These are phyloP conservation scores for Suillus subalutaceus DNA, from an alignment of 768 basidiomycete genomes.

Conservation along the genomic window DNA sequence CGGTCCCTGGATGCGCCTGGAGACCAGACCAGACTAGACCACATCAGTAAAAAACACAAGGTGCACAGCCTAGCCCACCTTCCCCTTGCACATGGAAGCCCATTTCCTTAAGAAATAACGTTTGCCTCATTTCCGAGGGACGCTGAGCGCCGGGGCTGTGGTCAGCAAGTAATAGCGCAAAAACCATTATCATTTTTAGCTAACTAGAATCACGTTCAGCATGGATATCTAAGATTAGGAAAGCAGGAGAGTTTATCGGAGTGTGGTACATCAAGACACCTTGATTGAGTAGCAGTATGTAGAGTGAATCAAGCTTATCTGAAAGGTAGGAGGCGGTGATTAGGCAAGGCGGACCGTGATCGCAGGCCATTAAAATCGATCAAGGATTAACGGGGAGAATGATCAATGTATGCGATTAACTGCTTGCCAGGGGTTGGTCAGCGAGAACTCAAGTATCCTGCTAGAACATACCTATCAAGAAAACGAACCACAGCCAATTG, in stretches of 20 bases:
- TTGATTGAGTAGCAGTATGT: background rate
- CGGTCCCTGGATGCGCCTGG: constrained; percentile 4
- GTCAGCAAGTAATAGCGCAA: background rate
- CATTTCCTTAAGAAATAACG: constrained; percentile 7
- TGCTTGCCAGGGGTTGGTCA: background rate
- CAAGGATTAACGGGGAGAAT: background rate
- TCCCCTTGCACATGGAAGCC: constrained; percentile 1
- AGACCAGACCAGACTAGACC: constrained; percentile 7
- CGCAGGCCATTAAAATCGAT: background rate
- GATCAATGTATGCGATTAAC: constrained; percentile 2
- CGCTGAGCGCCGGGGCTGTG: constrained; percentile 3
- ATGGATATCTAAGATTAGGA: background rate
- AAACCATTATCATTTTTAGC: background rate
- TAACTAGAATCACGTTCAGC: background rate
- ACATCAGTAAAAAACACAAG: constrained; percentile 5
- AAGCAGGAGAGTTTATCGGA: background rate
- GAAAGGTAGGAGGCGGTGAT: background rate
- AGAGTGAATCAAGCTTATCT: background rate
- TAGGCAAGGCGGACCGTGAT: constrained; percentile 1
- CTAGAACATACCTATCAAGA: constrained; percentile 2
- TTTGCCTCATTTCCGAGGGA: constrained; percentile 6
- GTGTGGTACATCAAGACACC: background rate
- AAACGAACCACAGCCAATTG: background rate
- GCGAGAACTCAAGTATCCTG: too few relatives aligned
- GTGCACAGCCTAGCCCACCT: constrained; percentile 2